Base-by-base conservation (phyloP, 495 filamentous ascomycete genomes). In the Rostrohypoxylon terebratum region DNA sequence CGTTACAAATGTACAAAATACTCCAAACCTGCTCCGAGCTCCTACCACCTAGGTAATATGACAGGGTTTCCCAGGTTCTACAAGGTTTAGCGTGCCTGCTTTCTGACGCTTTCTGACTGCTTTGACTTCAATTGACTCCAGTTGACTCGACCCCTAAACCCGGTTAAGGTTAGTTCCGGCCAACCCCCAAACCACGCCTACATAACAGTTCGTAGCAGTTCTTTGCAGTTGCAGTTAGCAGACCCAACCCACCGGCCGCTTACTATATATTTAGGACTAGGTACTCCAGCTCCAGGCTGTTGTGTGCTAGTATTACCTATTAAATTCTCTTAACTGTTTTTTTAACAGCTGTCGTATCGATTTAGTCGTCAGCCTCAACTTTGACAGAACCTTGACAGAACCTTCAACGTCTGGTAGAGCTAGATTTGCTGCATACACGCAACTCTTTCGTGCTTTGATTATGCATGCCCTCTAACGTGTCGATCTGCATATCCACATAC, bases 201-300 rank as follows among this genome's bases (percentile, higher is more conserved):
- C n/a, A n/a, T n/a, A 42, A 42, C 38, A 42, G 38, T 42, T 42
- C 13, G 3, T 42, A n/a, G 38, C 38, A 11, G 38, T 42, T 42
- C 38, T 14, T 28, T 28, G 28, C 28, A 28, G 28, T 28, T 28
- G 4, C n/a, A n/a, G n/a, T 31, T 59, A 59, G 55, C 34, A 59
- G 55, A 42, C 55, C 55, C 55, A 59, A 20, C 36, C 18, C 55
- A n/a, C 36, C 38, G 55, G 55, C 20, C 55, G 34, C 34, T 45
- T 53, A 20, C 11, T 42, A 40, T 40, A 47, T 55, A 57, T 59
- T 55, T 55, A 34, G 31, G 47, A n/a, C n/a, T n/a, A n/a, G n/a
- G n/a, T n/a, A 5, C 28, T 28, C 28, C 28, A 28, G 28, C 28
- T 28, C 28, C 28, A 3, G 28, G 2, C 28, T 28, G 28, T 28